phyloP scores from a whole-genome alignment of 495 filamentous ascomycete genomes.

The Alectoria sarmentosa region DNA sequence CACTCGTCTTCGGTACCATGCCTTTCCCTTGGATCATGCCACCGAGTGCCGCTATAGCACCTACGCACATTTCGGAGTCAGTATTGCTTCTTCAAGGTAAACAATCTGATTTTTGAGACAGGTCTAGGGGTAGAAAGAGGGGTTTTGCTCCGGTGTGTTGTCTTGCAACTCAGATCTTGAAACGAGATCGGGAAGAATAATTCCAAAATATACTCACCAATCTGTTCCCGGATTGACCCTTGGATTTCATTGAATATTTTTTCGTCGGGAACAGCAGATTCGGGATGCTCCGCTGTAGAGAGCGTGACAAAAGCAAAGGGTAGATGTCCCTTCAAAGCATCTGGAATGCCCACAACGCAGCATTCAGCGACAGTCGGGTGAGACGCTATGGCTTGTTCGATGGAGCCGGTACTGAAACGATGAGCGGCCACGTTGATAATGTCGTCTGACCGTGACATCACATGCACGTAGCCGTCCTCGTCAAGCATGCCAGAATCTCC shows the following conservation, averaged over 20 bases:
- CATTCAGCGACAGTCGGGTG: conserved; percentile 74
- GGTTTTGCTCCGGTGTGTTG: too few relatives aligned
- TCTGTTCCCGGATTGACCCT: conserved; percentile 63
- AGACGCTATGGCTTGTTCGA: conserved; percentile 83
- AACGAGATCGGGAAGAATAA: too few relatives aligned
- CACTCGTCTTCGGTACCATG: conserved; percentile 93
- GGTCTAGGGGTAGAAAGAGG: too few relatives aligned
- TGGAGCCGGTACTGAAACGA: conserved; percentile 78
- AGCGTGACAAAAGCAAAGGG: conserved; percentile 82
- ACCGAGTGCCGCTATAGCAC: conserved; percentile 72
- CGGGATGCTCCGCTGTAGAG: conserved; percentile 40
- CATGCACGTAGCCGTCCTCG: conserved; percentile 70
- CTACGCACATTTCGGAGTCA: too few relatives aligned
- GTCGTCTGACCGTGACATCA: conserved; percentile 84
- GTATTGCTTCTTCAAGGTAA: too few relatives aligned
- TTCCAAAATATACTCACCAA: too few relatives aligned
- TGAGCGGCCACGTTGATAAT: conserved; percentile 95
- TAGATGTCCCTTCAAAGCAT: conserved; percentile 78
- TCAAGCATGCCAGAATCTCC: conserved; percentile 87
- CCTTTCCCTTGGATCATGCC: conserved; percentile 77
- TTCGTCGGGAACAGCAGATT: conserved; percentile 37
- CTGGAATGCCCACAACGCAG: conserved; percentile 78
- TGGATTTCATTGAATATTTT: conserved; percentile 58
- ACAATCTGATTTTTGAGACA: too few relatives aligned
- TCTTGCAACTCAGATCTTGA: too few relatives aligned